Evolutionary conservation across 352 stramenopile genomes (phyloP).

Genomic region (Globisporangium alternatum): DNA sequence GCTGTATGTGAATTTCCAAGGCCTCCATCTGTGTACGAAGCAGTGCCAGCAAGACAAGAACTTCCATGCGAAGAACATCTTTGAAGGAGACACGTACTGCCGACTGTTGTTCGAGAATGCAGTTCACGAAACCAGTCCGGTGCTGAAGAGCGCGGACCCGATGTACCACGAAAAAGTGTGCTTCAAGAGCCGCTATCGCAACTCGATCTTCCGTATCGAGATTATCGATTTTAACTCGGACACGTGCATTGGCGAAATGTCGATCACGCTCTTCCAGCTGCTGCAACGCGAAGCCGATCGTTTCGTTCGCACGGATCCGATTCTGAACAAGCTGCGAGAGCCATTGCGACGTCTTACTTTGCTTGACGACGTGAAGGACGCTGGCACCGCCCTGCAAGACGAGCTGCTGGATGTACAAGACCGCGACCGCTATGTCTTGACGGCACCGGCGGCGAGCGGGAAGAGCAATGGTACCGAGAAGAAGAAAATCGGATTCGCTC

Average conservation of each 20-base stretch:
- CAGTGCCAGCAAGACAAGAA: slow-evolving; percentile 61
- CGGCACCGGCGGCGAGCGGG: slow-evolving; percentile 16
- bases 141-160: slow-evolving; percentile 83
- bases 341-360: slow-evolving; percentile 48
- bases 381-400: neutral
- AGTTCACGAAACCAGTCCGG: slow-evolving; percentile 76
- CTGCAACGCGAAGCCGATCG: slow-evolving; percentile 69
- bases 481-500: slow-evolving; percentile 52
- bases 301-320: slow-evolving; percentile 50
- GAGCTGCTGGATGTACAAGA: slow-evolving; percentile 28
- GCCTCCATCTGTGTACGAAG: slow-evolving; percentile 81
- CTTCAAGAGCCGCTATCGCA: slow-evolving; percentile 58
- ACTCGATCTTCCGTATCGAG: slow-evolving; percentile 63
- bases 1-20: slow-evolving; percentile 76
- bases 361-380: slow-evolving; percentile 34
- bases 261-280: slow-evolving; percentile 75
- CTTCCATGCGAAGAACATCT: slow-evolving; percentile 84
- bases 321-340: slow-evolving; percentile 41
- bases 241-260: slow-evolving; percentile 61
- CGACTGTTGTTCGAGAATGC: slow-evolving; percentile 62
- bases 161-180: slow-evolving; percentile 86
- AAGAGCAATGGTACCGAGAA: slow-evolving; percentile 30
- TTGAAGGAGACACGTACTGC: slow-evolving; percentile 85
- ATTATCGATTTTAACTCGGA: slow-evolving; percentile 86
- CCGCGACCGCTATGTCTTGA: slow-evolving; percentile 51